Base-by-base conservation (phyloP, 768 basidiomycete genomes). In the Kwoniella sp. region DNA sequence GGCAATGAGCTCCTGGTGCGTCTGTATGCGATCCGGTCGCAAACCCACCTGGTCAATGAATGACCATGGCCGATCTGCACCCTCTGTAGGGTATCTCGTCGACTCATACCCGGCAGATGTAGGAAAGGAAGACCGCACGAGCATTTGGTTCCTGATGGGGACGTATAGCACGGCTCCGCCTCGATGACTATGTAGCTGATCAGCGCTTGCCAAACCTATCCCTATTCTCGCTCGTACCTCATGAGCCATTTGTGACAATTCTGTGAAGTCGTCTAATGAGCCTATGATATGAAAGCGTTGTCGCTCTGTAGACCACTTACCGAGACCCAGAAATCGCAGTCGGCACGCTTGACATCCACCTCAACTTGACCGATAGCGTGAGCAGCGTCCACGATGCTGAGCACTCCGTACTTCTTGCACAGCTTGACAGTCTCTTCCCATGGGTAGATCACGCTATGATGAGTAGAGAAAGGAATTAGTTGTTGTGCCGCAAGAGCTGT, bases 211-310 rank as follows among this genome's bases (percentile, higher is more conserved):
- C n/a, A n/a, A n/a, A n/a, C n/a, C n/a, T n/a, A n/a, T n/a, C n/a
- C n/a, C n/a, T n/a, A n/a, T n/a, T n/a, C n/a, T n/a, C n/a, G n/a
- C n/a, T n/a, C n/a, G n/a, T n/a, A 67, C 65, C 54, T 52, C 56
- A 79, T 83, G 1, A 89, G 75, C 88, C 89, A 92, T 73, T 91
- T 90, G 73, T 90, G 86, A 59, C 84, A 85, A 62, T 89, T 89
- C 82, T 87, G 26, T 17, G 25, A 31, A 45, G 46, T 20, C 37
- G 23, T 9, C 28, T 22, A 10, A 12, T 22, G 2, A 27, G 14
- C 20, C 17, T 26, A 1, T 15, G 15, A 19, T 29, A 23, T 25
- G 15, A 40, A 31, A n/a, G n/a, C n/a, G n/a, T n/a, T n/a, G 3
- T 27, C 23, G 3, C 33, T 28, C 28, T 23, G 7, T 5, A 29